Evolutionary conservation across 2,329 filamentous ascomycete species (phyloP), one percentile per base, ranked within the genome.

Genomic region (Diaporthe helianthi): DNA sequence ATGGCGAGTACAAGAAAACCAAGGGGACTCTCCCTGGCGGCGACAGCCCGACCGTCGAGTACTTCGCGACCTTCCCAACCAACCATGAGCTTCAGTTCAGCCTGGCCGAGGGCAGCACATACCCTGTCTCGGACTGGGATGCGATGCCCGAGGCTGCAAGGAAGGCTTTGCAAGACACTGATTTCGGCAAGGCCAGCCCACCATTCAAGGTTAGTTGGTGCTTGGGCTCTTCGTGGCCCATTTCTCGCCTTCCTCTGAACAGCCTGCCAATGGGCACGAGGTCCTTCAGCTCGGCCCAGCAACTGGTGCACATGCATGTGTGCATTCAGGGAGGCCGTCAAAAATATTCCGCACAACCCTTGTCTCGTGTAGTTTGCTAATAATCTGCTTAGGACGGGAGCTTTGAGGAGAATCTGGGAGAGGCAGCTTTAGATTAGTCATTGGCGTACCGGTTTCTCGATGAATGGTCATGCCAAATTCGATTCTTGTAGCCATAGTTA

Each of bases 71-170:
- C n/a, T 71, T 73, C 60, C 71, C 75, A 0, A 71, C 74, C 44
- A 78, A 83, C 73, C 81, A 83, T 72, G 73, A 79, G 47, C 72
- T 80, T 53, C 74, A 77, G 47, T 77, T 82, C 46, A 82, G 80
- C 6, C 73, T 69, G 9, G 78, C 75, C 3, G 71, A 75, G 9
- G 82, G 80, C 19, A 75, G 75, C 3, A 72, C 74, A 22, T 78
- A 80, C 55, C 76, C 77, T 5, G 67, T 84, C 49, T 75, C 80
- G 64, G 80, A 81, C 31, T 83, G 81, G 81, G 81, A 83, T 71
- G 75, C 73, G 13, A 75, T 83, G 72, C 73, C 79, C 4, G 60
- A 73, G 0, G 76, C 73, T 17, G 76, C 78, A 7, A 74, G 76
- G 60, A 75, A 71, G 17, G 80, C 78, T 1, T 73, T 83, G 6